Base-by-base conservation (phyloP, 2,329 filamentous ascomycete genomes). In the Colletotrichum tropicale region DNA sequence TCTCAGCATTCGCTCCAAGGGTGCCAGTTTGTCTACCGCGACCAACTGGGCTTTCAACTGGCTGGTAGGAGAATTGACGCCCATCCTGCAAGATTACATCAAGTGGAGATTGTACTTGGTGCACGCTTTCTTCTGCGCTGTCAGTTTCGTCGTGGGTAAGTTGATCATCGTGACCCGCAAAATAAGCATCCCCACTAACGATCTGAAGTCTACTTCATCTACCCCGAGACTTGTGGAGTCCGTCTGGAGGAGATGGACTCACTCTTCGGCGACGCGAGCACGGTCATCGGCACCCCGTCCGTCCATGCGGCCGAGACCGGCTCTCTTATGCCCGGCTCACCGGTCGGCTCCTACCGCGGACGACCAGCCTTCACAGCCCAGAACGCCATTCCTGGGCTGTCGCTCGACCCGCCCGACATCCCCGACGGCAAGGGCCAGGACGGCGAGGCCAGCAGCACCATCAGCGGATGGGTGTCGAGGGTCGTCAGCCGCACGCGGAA, bases 31-130 rank as follows among this genome's bases (percentile, higher is more conserved):
- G 83, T 98, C 96, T 76, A 98, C 97, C 3, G 97, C 97, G 21
- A 93, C 96, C 36, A 99, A 99, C 83, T 99, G 97, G 97, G 96
- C 96, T 2, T 98, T 97, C 86, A 99, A 99, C 86, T 99, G 96
- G 94, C 88, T 98, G 30, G 97, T 98, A 5, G 97, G 97, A 79
- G 95, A 98, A 85, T 91, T 98, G 89, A 99, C 97, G 1, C 97
- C 97, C 3, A 93, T 98, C 70, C 88, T 98, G 75, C 96, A 99
- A 84, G 95, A 97, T 80, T 92, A 90, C 86, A 98, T 99, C 81
- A 92, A 94, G 80, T 99, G 97, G 97, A 92, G 97, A 38, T 88
- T 98, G 76, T 99, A 99, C 82, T 90, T 99, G 64, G 89, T 99
- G 18, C 97, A 99, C 85, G 97, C 97, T 3, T 98, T 98, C 85